phyloP scores from a whole-genome alignment of 306 rosid species.

The Hippophae rhamnoides region DNA sequence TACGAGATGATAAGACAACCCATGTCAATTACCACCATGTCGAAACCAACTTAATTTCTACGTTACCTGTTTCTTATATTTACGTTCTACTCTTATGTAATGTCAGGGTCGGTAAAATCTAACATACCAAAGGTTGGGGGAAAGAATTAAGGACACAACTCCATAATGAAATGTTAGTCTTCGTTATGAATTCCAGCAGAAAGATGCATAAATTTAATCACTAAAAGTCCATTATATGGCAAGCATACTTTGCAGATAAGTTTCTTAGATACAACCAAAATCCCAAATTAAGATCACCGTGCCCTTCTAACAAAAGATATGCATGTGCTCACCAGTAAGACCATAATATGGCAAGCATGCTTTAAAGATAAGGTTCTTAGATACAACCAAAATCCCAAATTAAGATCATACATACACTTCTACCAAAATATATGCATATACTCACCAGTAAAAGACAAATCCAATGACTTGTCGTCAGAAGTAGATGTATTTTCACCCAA shows the following conservation, averaged over 20 bases:
- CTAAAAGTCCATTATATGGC: neutral
- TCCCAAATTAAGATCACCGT: neutral
- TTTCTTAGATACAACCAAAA: neutral
- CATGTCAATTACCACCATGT: too few relatives aligned
- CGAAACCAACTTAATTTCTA: too few relatives aligned
- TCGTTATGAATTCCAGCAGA: too few relatives aligned
- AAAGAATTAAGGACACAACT: too few relatives aligned
- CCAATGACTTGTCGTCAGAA: constrained; percentile 42
- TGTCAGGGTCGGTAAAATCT: too few relatives aligned
- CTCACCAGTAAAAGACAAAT: constrained; percentile 37
- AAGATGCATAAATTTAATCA: too few relatives aligned
- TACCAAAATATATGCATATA: neutral
- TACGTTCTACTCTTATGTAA: too few relatives aligned
- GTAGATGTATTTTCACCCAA: constrained; percentile 31
- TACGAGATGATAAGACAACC: too few relatives aligned
- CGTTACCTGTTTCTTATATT: too few relatives aligned
- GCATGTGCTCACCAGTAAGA: constrained; percentile 20
- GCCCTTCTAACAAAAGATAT: neutral
- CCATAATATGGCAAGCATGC: neutral
- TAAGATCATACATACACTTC: neutral
- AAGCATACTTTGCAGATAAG: neutral
- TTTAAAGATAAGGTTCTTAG: neutral
- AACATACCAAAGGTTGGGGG: too few relatives aligned
- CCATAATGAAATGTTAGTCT: too few relatives aligned
- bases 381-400: neutral